Evolutionary conservation across 2,329 filamentous ascomycete species (phyloP).

Genomic region (Reticulascus tulasneorum): DNA sequence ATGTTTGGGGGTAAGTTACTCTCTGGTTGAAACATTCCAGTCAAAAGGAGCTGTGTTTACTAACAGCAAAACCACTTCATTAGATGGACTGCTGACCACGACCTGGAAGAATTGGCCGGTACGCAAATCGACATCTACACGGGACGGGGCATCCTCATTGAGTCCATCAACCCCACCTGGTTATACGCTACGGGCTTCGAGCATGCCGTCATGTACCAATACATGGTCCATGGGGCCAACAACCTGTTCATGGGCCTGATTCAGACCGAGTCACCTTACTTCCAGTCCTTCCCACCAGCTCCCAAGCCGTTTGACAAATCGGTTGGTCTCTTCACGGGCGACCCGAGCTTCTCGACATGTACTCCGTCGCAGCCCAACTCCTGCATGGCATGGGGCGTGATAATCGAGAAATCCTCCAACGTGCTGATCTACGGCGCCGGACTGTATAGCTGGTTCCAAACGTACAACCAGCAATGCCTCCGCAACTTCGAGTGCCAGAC

Average conservation of each 20-base stretch:
- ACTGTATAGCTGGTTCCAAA: conserved; percentile 21
- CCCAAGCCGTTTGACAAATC: conserved; percentile 14
- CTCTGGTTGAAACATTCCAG: no score
- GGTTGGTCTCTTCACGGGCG: conserved; percentile 6
- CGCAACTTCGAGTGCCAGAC: conserved; percentile 19
- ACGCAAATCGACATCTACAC: conserved; percentile 27
- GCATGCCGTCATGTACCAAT: conserved; percentile 45
- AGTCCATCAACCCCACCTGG: conserved; percentile 27
- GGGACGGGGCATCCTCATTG: conserved; percentile 30
- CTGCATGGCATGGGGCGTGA: conserved; percentile 19
- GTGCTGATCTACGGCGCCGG: conserved; percentile 21
- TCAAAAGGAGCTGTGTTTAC: no score
- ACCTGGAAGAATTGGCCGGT: conserved; percentile 47
- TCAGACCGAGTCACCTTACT: conserved; percentile 39
- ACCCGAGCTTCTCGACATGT: conserved; percentile 14
- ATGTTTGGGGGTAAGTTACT: conserved; percentile 65
- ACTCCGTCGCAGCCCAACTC: conserved; percentile 16
- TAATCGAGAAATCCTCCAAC: conserved; percentile 11
- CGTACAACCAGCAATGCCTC: conserved; percentile 17
- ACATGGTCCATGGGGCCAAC: conserved; percentile 40
- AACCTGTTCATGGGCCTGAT: conserved; percentile 42
- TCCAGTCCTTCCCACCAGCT: conserved; percentile 35
- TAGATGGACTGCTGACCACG: no score
- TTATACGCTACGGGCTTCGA: conserved; percentile 39
- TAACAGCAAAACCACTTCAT: no score